Percentiles rank a stretch among this genome's conserved stretches.
Conservation (phyloP, 495 filamentous ascomycete species). For the Podospora pseudoanserina region DNA sequence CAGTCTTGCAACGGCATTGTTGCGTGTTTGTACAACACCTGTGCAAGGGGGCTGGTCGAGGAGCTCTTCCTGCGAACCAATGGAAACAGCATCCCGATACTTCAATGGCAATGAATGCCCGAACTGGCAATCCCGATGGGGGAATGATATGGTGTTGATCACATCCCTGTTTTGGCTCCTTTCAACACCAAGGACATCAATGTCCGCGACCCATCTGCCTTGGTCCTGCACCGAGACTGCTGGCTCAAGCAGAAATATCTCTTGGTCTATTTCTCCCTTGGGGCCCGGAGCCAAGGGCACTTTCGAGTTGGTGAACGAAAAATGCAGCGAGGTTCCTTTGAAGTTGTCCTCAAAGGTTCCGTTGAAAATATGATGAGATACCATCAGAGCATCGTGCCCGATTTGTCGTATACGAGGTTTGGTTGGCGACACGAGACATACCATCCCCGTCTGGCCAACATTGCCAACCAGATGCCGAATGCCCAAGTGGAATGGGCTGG, state of each 20-base stretch:
- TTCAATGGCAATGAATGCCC: background rate
- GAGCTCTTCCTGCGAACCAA: background rate
- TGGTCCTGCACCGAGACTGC: background rate
- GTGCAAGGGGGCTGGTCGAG: background rate
- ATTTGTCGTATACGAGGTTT: background rate
- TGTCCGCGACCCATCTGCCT: conserved; percentile 1
- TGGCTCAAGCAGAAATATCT: background rate
- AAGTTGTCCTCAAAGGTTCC: background rate
- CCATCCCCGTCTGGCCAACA: background rate
- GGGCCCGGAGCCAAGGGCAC: background rate
- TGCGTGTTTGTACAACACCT: background rate
- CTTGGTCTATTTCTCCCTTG: conserved; percentile 1
- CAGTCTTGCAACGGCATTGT: background rate
- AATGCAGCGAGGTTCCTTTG: background rate
- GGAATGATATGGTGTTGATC: background rate
- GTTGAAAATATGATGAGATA: background rate
- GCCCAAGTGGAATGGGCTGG: background rate
- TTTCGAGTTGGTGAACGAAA: background rate
- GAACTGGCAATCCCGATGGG: background rate
- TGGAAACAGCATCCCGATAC: background rate
- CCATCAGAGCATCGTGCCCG: background rate
- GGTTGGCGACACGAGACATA: background rate
- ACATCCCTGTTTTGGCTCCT: background rate
- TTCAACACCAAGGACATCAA: background rate
- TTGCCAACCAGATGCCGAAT: conserved; percentile 2